Evolutionary conservation across 805 yeast species (phyloP), one percentile per base, ranked within the genome.

Genomic region (Clavispora phyllophila): DNA sequence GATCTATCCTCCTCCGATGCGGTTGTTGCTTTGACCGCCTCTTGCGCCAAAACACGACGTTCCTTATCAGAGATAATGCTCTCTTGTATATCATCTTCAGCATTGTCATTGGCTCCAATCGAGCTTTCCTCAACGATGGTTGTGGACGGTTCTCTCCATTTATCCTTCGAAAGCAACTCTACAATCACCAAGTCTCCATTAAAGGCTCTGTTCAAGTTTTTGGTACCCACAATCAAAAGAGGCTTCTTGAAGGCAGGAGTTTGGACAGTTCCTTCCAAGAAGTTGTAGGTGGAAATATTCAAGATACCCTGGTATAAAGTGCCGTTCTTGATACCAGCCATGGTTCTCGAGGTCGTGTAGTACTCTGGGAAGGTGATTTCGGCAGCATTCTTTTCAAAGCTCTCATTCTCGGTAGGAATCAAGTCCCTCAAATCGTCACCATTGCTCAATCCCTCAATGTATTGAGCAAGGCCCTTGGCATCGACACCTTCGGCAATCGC

Each of bases 121-220:
- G 72, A 70, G 39, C 76, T 83, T 45, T 87, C 95, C 56, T 89
- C 96, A 29, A 89, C 66, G 34, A 88, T 83, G 37, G 84, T 78
- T 4, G 84, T 66, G 0, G 95, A 82, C 1, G 96, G 96, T 29
- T 80, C 81, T 54, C 85, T 82, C 99, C 99, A 93, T 58, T 86
- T 81, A 23, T 75, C 70, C 50, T 86, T 78, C 1, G 98, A 96
- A 34, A 93, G 70, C 34, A 93, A 67, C 63, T 93, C 98, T 5
- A 93, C 88, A 36, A 89, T 86, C 24, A 93, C 98, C 28, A 81
- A 76, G 57, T 93, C 99, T 22, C 96, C 90, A 54, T 87, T 87
- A 67, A 91, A 91, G 0, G 91, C 85, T 63, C 99, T 80, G 61
- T 93, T 93, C 53, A 93, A 65, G 60, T 82, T 82, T 55, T 86